Percentiles rank a stretch among this genome's conserved stretches.
Conservation (phyloP, 108 stramenopile species). For the Pelagomonas calceolata region DNA sequence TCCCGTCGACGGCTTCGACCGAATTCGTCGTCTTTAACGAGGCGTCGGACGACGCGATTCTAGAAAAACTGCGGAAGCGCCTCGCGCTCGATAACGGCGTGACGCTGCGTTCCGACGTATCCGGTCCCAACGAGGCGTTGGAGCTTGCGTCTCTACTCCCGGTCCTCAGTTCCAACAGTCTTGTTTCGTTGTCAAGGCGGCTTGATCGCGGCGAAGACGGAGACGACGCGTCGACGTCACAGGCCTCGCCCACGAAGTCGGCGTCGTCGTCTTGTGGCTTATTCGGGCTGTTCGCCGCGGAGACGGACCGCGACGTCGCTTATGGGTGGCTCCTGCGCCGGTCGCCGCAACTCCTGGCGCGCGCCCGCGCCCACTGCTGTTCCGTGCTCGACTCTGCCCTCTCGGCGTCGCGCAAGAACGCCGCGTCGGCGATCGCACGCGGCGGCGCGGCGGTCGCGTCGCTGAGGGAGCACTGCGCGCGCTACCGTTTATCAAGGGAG, state of each 20-base stretch:
- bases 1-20: background rate
- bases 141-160: background rate
- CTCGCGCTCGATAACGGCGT: background rate
- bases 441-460: background rate
- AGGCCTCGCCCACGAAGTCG: conserved; percentile 3
- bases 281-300: background rate
- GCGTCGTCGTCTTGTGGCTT: background rate
- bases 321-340: background rate
- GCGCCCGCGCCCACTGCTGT: background rate
- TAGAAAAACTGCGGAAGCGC: background rate
- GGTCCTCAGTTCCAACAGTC: background rate
- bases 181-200: background rate
- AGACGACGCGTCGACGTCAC: conserved; percentile 3
- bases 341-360: background rate
- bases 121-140: background rate
- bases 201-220: background rate
- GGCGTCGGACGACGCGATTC: too few relatives aligned
- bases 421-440: background rate
- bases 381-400: background rate
- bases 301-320: background rate
- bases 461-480: background rate
- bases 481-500: conserved; percentile 15
- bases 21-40: too few relatives aligned
- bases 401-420: background rate
- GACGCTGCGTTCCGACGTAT: background rate